phyloP scores from a whole-genome alignment of 805 yeast genomes.

The Kazachstania psychrophila region DNA sequence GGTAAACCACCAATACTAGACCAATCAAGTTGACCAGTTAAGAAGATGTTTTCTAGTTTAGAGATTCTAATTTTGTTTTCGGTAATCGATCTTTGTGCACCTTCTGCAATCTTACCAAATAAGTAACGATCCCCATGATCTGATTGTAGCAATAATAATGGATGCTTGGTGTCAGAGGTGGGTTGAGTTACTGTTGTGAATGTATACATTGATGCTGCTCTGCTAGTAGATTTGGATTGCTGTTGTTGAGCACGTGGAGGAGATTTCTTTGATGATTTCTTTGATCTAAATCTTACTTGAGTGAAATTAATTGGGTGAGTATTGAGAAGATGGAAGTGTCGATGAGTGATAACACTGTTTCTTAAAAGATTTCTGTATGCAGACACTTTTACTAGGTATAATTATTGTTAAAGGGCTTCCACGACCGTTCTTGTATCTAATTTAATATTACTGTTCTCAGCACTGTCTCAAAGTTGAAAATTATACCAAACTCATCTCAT shows the following conservation, averaged over 20 bases:
- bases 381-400: too few relatives aligned
- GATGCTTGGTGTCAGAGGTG: slow-evolving; percentile 50
- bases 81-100: slow-evolving; percentile 66
- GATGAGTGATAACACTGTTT: too few relatives aligned
- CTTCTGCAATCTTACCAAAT: slow-evolving; percentile 79
- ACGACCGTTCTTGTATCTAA: too few relatives aligned
- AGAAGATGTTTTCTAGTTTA: slow-evolving; percentile 53
- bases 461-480: too few relatives aligned
- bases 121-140: slow-evolving; percentile 40
- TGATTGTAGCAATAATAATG: slow-evolving; percentile 41
- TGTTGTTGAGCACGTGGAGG: background rate
- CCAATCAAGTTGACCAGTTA: slow-evolving; percentile 79
- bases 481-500: too few relatives aligned
- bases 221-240: background rate
- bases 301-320: too few relatives aligned
- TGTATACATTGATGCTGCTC: slow-evolving; percentile 34
- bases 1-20: slow-evolving; percentile 83
- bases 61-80: slow-evolving; percentile 51
- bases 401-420: too few relatives aligned
- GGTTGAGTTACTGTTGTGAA: slow-evolving; percentile 50
- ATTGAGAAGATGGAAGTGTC: too few relatives aligned
- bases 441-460: too few relatives aligned
- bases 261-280: background rate
- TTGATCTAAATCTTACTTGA: too few relatives aligned
- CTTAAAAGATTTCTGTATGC: too few relatives aligned